Evolutionary conservation across 495 filamentous ascomycete genomes (phyloP).

Genomic region (Chaetomium fimeti): DNA sequence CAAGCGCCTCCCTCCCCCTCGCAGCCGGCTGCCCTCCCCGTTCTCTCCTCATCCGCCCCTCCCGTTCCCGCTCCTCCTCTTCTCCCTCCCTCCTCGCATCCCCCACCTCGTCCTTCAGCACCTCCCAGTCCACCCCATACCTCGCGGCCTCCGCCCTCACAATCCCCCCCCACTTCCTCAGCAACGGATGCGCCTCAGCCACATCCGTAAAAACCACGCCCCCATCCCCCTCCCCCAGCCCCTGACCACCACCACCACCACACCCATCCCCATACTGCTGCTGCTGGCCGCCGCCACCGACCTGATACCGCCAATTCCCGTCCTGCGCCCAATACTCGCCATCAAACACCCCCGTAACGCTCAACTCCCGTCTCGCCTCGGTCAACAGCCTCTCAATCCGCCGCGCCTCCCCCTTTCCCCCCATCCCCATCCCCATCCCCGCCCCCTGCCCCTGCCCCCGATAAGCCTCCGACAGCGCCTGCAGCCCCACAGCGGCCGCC

Average conservation of each 20-base stretch:
- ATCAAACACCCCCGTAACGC: slow-evolving; percentile 61
- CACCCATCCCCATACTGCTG: neutral
- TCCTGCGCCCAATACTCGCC: slow-evolving; percentile 54
- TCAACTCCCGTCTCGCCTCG: slow-evolving; percentile 60
- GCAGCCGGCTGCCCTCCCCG: slow-evolving; percentile 7
- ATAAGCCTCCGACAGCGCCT: neutral
- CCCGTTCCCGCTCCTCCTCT: slow-evolving; percentile 10
- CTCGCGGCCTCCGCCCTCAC: slow-evolving; percentile 44
- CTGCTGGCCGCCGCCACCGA: neutral
- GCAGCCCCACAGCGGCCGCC: slow-evolving; percentile 20
- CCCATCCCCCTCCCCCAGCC: too few relatives aligned
- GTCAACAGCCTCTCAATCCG: slow-evolving; percentile 43
- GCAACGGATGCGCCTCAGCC: slow-evolving; percentile 58
- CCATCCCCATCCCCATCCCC: neutral
- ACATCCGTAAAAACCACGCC: slow-evolving; percentile 48
- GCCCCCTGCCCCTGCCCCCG: neutral
- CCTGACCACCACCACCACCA: too few relatives aligned
- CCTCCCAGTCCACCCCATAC: slow-evolving; percentile 45
- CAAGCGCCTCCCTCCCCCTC: slow-evolving; percentile 23
- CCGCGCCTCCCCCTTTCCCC: slow-evolving; percentile 23
- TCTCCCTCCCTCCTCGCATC: slow-evolving; percentile 18
- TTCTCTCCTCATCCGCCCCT: slow-evolving; percentile 17
- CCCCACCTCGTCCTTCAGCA: slow-evolving; percentile 29
- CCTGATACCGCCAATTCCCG: slow-evolving; percentile 61
- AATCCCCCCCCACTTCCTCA: slow-evolving; percentile 54